Evolutionary conservation across 176 grass and related monocot genomes (phyloP).

Genomic region (Hsuehochloa calcarea): DNA sequence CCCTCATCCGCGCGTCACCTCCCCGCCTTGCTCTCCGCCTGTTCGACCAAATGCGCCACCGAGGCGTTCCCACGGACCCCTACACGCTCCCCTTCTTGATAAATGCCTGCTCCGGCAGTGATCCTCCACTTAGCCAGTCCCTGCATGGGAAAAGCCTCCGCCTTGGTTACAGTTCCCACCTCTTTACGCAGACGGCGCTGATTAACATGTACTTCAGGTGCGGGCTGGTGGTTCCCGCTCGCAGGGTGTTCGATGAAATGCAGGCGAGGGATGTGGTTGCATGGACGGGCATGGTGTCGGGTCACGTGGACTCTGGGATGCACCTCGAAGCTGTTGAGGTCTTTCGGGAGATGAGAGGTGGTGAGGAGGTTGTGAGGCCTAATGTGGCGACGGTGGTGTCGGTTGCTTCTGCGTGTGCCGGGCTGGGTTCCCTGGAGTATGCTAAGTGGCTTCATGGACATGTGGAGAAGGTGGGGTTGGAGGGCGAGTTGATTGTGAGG

Average conservation of each 20-base stretch:
- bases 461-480: constrained; percentile 48
- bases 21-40: constrained; percentile 29
- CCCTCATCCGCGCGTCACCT: constrained; percentile 52
- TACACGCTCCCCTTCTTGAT: constrained; percentile 75
- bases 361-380: constrained; percentile 3
- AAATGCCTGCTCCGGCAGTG: constrained; percentile 32
- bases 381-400: constrained; percentile 51
- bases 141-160: constrained; percentile 31
- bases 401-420: constrained; percentile 33
- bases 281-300: constrained; percentile 47
- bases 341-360: constrained; percentile 41
- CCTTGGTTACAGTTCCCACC: constrained; percentile 26
- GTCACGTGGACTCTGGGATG: constrained; percentile 27
- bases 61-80: constrained; percentile 35
- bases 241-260: constrained; percentile 51
- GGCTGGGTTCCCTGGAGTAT: constrained; percentile 47
- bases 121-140: constrained; percentile 13
- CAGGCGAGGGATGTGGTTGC: constrained; percentile 37
- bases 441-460: constrained; percentile 51
- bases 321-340: constrained; percentile 25
- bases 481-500: constrained; percentile 45
- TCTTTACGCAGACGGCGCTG: constrained; percentile 50
- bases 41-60: constrained; percentile 53
- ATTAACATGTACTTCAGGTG: constrained; percentile 23
- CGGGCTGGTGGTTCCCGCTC: neutral